Base-by-base conservation (phyloP, 176 grass and related monocot species). In the Oryza glaberrima region DNA sequence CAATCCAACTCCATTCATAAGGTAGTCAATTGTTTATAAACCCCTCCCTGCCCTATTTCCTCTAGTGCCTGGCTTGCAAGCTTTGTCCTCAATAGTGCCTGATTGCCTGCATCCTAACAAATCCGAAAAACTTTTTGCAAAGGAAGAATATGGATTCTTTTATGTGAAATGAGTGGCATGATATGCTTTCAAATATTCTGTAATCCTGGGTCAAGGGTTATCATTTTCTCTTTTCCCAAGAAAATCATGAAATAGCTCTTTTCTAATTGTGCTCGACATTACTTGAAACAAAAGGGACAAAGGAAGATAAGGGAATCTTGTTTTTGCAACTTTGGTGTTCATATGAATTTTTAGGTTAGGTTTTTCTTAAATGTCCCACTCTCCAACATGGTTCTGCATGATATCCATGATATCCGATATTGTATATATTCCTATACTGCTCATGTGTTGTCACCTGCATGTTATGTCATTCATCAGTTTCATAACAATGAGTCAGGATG, bases 1-100 rank as follows among this genome's bases (percentile, higher is more conserved):
- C 88, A 81, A 94, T 60, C 89, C 91, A 71, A 94, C 92, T 86
- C 92, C 92, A 81, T 97, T 94, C 80, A 94, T 97, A 83, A 88
- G 94, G 89, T 97, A 85, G 15, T 73, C 64, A 63, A 70, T 32
- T 77, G 10, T 51, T 1, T 67, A 22, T 60, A 60, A 13, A 48
- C 34, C 67, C 79, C 25, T 73, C 13, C 1, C 11, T 72, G 65
- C n/a, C 44, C 36, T 41, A 41, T 41, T 41, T 41, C 40, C 6
- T 76, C 56, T 65, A 65, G 3, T 89, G 45, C 3, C 36, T 61
- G 19, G 45, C 1, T 38, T 69, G 13, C 16, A 88, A 72, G 30
- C 61, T 14, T 16, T 40, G 14, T 84, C 81, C 69, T 46, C 58
- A 58, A 7, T 67, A 78, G 73, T 41, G 74, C 20, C 15, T 69